Conservation (phyloP, 441 rosid genomes). For the Flueggea neowawraea region DNA sequence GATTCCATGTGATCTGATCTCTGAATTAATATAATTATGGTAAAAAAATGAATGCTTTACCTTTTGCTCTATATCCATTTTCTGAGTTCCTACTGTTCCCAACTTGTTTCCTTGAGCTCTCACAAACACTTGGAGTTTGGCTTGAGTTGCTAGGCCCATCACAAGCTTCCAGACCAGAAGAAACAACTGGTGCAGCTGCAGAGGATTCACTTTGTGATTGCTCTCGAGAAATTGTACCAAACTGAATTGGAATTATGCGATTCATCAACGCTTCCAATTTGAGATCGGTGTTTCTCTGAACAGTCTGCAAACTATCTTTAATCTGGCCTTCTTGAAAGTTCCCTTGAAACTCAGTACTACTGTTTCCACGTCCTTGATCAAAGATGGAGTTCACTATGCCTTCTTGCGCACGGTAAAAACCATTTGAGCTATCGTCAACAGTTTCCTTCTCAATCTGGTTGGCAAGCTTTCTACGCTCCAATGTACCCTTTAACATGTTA, state of each 20-base stretch:
- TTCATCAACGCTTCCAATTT: conserved; percentile 48
- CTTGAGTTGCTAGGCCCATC: conserved; percentile 65
- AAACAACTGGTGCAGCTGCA: conserved; percentile 61
- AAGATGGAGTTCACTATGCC: conserved; percentile 20
- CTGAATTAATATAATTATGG: background rate
- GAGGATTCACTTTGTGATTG: conserved; percentile 76
- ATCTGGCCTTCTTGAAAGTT: conserved; percentile 32
- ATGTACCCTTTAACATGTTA: conserved; percentile 63
- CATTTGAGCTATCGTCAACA: conserved; percentile 33
- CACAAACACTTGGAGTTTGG: conserved; percentile 44
- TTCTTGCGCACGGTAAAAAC: conserved; percentile 31
- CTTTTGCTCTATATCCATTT: conserved; percentile 46
- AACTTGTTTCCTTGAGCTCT: conserved; percentile 51
- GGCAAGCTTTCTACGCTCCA: conserved; percentile 51
- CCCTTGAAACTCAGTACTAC: conserved; percentile 23
- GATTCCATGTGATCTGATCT: no score
- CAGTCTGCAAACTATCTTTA: conserved; percentile 24
- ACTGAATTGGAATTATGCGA: conserved; percentile 34
- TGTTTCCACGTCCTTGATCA: conserved; percentile 26
- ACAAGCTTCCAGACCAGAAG: conserved; percentile 55
- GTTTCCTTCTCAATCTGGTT: conserved; percentile 38
- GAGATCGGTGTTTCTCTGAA: conserved; percentile 31
- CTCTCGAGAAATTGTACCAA: conserved; percentile 44
- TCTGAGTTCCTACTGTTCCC: conserved; percentile 33
- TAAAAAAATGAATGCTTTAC: conserved; percentile 16